Evolutionary conservation across 208 protist genomes (phyloP).

Genomic region (Acanthamoeba healyi): DNA sequence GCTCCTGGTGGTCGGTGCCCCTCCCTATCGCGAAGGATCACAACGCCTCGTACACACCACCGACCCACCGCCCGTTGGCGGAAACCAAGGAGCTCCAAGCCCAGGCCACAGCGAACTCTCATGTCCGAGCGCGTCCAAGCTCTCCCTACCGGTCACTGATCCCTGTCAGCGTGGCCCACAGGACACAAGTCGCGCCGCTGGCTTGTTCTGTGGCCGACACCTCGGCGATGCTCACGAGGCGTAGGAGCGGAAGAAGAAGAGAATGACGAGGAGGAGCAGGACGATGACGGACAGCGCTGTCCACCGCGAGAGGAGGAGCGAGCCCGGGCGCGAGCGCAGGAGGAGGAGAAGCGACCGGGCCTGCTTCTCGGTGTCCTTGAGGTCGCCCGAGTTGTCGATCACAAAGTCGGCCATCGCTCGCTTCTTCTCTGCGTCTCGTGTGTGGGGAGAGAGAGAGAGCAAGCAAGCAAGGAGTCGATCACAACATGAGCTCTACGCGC

Average conservation of each 20-base stretch:
- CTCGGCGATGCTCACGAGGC: too few relatives aligned
- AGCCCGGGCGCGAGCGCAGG: background rate
- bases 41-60: too few relatives aligned
- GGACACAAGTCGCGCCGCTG: too few relatives aligned
- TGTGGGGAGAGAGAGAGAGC: background rate
- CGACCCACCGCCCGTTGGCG: too few relatives aligned
- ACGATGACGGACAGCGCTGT: background rate
- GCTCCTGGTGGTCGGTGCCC: too few relatives aligned
- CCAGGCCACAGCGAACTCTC: too few relatives aligned
- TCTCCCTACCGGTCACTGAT: too few relatives aligned
- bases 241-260: background rate
- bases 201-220: too few relatives aligned
- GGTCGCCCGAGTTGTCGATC: constrained; percentile 8
- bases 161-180: too few relatives aligned
- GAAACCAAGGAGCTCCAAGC: too few relatives aligned
- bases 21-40: too few relatives aligned
- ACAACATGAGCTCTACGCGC: background rate
- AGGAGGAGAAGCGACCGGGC: background rate
- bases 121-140: too few relatives aligned
- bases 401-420: constrained; percentile 33
- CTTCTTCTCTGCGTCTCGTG: background rate
- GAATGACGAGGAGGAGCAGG: background rate
- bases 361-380: background rate
- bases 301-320: background rate
- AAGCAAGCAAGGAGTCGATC: background rate